phyloP scores from a whole-genome alignment of 352 stramenopile species.

The Phytophthora idaei region DNA sequence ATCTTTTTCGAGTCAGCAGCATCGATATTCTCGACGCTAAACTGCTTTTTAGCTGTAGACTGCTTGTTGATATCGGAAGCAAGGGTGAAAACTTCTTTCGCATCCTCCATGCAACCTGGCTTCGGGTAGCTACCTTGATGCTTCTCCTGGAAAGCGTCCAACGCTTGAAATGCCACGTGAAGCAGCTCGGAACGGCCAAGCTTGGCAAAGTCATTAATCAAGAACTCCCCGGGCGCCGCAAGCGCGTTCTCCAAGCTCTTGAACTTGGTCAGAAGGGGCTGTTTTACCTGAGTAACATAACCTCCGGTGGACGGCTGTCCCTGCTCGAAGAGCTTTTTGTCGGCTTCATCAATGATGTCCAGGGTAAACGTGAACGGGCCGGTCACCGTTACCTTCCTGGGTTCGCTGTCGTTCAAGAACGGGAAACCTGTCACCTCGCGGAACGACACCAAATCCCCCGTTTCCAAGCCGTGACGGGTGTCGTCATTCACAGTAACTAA shows the following conservation, averaged over 20 bases:
- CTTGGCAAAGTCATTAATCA: slow-evolving; percentile 99
- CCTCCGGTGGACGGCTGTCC: slow-evolving; percentile 76
- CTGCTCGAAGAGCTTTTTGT: slow-evolving; percentile 70
- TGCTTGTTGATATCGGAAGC: slow-evolving; percentile 74
- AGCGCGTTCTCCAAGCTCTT: slow-evolving; percentile 89
- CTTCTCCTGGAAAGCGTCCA: slow-evolving; percentile 87
- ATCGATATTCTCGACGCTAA: slow-evolving; percentile 67
- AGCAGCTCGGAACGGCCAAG: slow-evolving; percentile 92
- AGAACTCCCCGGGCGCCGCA: slow-evolving; percentile 92
- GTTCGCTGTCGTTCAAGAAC: slow-evolving; percentile 82
- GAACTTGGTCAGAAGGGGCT: slow-evolving; percentile 94
- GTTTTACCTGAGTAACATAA: slow-evolving; percentile 96
- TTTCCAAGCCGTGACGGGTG: slow-evolving; percentile 96
- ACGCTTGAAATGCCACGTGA: slow-evolving; percentile 89
- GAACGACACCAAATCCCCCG: slow-evolving; percentile 96
- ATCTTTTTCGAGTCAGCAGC: slow-evolving; percentile 74
- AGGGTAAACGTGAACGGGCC: slow-evolving; percentile 98
- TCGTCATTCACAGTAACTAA: slow-evolving; percentile 98
- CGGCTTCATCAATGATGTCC: slow-evolving; percentile 71
- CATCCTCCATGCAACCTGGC: slow-evolving; percentile 87
- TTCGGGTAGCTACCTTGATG: slow-evolving; percentile 81
- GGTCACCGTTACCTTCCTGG: slow-evolving; percentile 78
- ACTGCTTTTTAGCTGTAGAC: slow-evolving; percentile 70
- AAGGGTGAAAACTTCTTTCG: slow-evolving; percentile 87
- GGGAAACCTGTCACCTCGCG: slow-evolving; percentile 93